phyloP scores from a whole-genome alignment of 768 basidiomycete species.

The Lactifluus hygrophoroides region DNA sequence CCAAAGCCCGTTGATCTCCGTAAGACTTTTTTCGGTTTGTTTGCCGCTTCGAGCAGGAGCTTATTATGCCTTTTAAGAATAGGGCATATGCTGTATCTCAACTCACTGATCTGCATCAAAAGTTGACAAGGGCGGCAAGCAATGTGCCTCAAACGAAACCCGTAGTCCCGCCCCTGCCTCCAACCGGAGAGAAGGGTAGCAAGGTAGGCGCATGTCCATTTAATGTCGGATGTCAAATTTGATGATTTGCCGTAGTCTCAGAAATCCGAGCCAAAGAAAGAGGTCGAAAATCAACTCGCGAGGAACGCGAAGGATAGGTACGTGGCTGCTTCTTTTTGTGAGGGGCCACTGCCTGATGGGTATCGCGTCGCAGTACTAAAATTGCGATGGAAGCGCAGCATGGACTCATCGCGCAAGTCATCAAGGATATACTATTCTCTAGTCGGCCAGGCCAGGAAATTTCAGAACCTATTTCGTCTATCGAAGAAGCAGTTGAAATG shows the following conservation, averaged over 20 bases:
- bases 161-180: slow-evolving; percentile 38
- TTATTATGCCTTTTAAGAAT: slow-evolving; percentile 46
- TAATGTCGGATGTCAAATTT: not conserved
- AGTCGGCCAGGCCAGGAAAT: slow-evolving; percentile 29
- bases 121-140: slow-evolving; percentile 65
- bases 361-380: slow-evolving; percentile 49
- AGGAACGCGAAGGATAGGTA: slow-evolving; percentile 89
- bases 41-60: not conserved
- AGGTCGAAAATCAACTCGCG: slow-evolving; percentile 67
- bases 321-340: not conserved
- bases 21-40: slow-evolving; percentile 31
- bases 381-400: slow-evolving; percentile 90
- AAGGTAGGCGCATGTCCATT: slow-evolving; percentile 33
- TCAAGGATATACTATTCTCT: slow-evolving; percentile 91
- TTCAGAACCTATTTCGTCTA: slow-evolving; percentile 1
- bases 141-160: slow-evolving; percentile 47
- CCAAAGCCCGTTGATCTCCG: slow-evolving; percentile 87
- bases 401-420: slow-evolving; percentile 84
- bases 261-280: slow-evolving; percentile 71
- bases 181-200: slow-evolving; percentile 44
- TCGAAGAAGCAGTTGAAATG: slow-evolving; percentile 13
- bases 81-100: slow-evolving; percentile 91
- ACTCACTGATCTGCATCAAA: slow-evolving; percentile 82
- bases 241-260: slow-evolving; percentile 12
- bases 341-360: not conserved